These are phyloP conservation scores for Metschnikowia borealis DNA, from an alignment of 805 yeast species.

Conservation along the genomic window DNA sequence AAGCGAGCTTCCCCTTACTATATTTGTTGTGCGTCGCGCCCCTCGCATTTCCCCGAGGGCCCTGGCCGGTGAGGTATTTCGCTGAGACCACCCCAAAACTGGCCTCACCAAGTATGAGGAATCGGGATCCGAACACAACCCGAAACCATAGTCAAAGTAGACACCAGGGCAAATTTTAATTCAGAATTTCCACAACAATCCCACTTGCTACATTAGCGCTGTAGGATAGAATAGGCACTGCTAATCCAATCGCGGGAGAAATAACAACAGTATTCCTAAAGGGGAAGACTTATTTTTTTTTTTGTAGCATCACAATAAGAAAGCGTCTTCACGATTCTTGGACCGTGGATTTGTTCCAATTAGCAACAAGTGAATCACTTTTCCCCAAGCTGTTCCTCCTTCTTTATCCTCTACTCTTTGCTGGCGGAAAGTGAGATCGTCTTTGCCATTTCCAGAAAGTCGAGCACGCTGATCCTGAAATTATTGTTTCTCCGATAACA, in stretches of 20 bases:
- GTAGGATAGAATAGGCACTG: neutral
- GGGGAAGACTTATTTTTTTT: conserved; percentile 1
- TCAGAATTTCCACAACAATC: neutral
- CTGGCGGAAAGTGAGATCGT: neutral
- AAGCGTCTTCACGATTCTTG: neutral
- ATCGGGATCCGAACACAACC: no score
- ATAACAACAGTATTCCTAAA: conserved; percentile 4
- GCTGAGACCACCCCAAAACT: neutral
- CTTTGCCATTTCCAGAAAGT: neutral
- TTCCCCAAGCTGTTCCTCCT: neutral
- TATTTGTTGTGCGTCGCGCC: conserved; percentile 2
- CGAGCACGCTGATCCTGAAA: neutral
- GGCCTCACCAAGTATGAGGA: neutral
- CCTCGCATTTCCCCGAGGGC: conserved; percentile 1
- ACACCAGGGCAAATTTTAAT: neutral
- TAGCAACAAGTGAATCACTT: neutral
- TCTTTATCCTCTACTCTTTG: neutral
- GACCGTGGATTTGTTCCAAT: neutral
- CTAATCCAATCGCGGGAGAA: conserved; percentile 6
- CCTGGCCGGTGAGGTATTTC: neutral
- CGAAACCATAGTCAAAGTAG: neutral
- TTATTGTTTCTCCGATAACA: neutral
- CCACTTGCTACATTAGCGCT: neutral
- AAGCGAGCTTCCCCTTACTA: conserved; percentile 3
- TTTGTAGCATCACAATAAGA: conserved; percentile 1